Base-by-base conservation (phyloP, 2,329 filamentous ascomycete genomes). In the Tolypocladium nubicola region DNA sequence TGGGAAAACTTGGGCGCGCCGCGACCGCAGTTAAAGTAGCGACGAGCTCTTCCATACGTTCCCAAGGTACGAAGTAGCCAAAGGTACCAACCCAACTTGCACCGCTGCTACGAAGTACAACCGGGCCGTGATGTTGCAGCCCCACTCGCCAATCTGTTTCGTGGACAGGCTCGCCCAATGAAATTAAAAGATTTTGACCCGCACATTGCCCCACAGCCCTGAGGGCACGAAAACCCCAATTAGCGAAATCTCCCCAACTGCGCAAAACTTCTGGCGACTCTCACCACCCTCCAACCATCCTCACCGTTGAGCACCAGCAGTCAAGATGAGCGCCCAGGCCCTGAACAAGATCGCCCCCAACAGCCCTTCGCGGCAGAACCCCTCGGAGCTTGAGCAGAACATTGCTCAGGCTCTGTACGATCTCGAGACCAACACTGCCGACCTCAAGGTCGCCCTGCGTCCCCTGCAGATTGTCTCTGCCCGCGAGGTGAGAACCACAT, bases 401-500 rank as follows among this genome's bases (percentile, higher is more conserved):
- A 95, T 99, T 77, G 94, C 94, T 76, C 89, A 87, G 80, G 94
- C 94, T 81, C 90, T 99, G 67, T 95, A 88, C 84, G 94, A 99
- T 75, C 90, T 99, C 80, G 94, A 99, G 90, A 92, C 87, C 83
- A 97, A 97, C 87, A 96, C 94, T 75, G 83, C 91, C 77, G 94
- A 99, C 81, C 89, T 99, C 81, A 96, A 93, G 89, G 85, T 85
- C 73, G 88, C 91, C 70, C 88, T 99, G 75, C 88, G 94, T 75
- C 94, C 94, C 78, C 87, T 99, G 80, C 94, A 99, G 86, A 92
- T 99, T 80, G 90, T 95, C 77, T 96, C 90, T 81, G 94, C 94
- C 76, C 90, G 92, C 79, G 94, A 99, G 93, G 94, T 99, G 88
- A 91, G 91, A 86, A 76, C 57, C 64, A 65, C 71, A 63, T 71